These are phyloP conservation scores for Escovopsis sp. DNA, from an alignment of 2,329 filamentous ascomycete species.

Conservation along the genomic window DNA sequence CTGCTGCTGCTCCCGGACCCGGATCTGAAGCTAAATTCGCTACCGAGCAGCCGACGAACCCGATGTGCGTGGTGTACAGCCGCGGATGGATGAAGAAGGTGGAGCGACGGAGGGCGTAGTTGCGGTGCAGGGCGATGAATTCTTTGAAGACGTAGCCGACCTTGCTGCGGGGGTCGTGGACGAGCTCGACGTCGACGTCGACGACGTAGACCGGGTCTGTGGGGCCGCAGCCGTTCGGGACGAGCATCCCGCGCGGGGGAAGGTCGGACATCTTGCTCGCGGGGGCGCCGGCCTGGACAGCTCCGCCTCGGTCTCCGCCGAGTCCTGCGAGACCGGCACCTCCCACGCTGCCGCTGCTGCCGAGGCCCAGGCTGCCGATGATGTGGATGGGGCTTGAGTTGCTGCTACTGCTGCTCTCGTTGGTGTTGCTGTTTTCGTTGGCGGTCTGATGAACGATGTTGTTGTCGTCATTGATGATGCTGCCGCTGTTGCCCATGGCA, in stretches of 20 bases:
- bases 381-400: conserved; percentile 3
- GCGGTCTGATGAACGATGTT: too few relatives aligned
- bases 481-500: too few relatives aligned
- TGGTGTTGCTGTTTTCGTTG: too few relatives aligned
- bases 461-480: too few relatives aligned
- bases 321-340: too few relatives aligned
- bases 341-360: conserved; percentile 10
- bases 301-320: conserved; percentile 8
- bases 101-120: conserved; percentile 20
- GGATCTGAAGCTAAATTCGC: too few relatives aligned
- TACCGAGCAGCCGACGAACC: too few relatives aligned
- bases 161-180: conserved; percentile 20
- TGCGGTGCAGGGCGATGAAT: conserved; percentile 18
- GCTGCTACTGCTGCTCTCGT: conserved; percentile 3
- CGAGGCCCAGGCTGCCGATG: conserved; percentile 1
- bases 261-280: conserved; percentile 19
- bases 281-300: too few relatives aligned
- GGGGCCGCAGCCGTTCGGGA: conserved; percentile 17
- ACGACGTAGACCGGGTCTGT: conserved; percentile 7
- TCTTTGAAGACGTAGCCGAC: conserved; percentile 20
- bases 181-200: conserved; percentile 16
- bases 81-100: conserved; percentile 28
- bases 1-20: too few relatives aligned
- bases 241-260: conserved; percentile 12
- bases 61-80: conserved; percentile 23